Conservation (phyloP, 805 yeast species). For the Candida railenensis region DNA sequence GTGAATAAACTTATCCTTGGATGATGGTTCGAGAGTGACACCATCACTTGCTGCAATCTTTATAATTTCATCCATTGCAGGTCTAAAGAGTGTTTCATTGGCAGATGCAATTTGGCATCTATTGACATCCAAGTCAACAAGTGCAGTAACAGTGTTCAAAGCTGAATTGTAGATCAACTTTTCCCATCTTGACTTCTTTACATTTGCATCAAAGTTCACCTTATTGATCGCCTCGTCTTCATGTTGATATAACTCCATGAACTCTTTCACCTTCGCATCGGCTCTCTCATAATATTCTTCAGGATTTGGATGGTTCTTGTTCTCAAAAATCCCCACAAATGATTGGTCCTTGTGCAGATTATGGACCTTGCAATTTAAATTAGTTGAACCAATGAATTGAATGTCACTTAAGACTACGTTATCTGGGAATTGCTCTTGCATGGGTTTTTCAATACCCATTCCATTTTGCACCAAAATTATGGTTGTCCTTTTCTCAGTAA, state of each 20-base stretch:
- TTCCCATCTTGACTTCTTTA: constrained; percentile 36
- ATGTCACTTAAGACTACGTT: constrained; percentile 37
- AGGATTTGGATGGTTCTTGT: constrained; percentile 9
- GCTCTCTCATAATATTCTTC: constrained; percentile 12
- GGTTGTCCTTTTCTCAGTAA: constrained; percentile 21
- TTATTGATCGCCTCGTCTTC: constrained; percentile 22
- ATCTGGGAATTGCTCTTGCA: constrained; percentile 29
- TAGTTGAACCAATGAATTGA: constrained; percentile 33
- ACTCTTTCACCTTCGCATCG: constrained; percentile 15
- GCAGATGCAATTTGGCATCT: constrained; percentile 36
- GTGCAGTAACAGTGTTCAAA: constrained; percentile 33
- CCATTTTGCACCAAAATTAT: constrained; percentile 43
- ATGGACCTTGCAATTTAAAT: constrained; percentile 19
- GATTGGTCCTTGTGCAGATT: constrained; percentile 21
- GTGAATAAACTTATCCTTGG: constrained; percentile 50
- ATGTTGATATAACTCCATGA: constrained; percentile 28
- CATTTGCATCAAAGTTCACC: constrained; percentile 27
- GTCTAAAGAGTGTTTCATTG: constrained; percentile 33
- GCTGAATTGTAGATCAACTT: constrained; percentile 37
- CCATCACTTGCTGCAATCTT: constrained; percentile 72
- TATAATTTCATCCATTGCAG: constrained; percentile 68
- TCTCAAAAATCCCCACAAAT: constrained; percentile 21
- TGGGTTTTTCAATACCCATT: constrained; percentile 32
- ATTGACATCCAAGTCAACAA: constrained; percentile 32
- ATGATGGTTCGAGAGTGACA: constrained; percentile 47